phyloP scores from a whole-genome alignment of 208 protist species.

The Acanthamoeba healyi region DNA sequence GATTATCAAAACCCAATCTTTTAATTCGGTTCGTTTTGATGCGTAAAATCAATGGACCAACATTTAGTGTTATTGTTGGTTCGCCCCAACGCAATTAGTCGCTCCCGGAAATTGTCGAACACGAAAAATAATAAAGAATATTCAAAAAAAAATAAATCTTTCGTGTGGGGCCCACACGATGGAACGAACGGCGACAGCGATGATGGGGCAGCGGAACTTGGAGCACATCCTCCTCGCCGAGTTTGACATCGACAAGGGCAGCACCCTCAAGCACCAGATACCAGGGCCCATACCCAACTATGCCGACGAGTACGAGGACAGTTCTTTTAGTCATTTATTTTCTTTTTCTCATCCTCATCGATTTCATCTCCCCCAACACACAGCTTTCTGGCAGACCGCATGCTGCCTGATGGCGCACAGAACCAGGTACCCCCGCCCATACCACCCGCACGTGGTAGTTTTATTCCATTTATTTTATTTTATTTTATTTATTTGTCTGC shows the following conservation, averaged over 20 bases:
- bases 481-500: background rate
- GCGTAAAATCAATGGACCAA: too few relatives aligned
- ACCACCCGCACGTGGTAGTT: too few relatives aligned
- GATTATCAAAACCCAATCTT: too few relatives aligned
- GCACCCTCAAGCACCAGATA: conserved; percentile 75
- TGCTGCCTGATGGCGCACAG: conserved; percentile 87
- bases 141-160: background rate
- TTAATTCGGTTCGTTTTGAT: too few relatives aligned
- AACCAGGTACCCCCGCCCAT: conserved; percentile 24
- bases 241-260: conserved; percentile 88
- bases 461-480: background rate
- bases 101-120: too few relatives aligned
- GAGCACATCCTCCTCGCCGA: conserved; percentile 82
- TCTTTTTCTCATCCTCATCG: background rate
- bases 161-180: background rate
- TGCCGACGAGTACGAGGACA: background rate
- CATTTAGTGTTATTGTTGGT: too few relatives aligned
- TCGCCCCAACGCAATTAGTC: too few relatives aligned
- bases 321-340: background rate
- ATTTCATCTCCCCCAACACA: too few relatives aligned
- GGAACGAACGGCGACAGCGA: background rate
- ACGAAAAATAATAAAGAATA: background rate
- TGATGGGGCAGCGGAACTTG: conserved; percentile 19
- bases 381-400: conserved; percentile 82
- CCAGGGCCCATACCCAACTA: conserved; percentile 64